Base-by-base conservation (phyloP, 768 basidiomycete species). In the Paxillus involutus region DNA sequence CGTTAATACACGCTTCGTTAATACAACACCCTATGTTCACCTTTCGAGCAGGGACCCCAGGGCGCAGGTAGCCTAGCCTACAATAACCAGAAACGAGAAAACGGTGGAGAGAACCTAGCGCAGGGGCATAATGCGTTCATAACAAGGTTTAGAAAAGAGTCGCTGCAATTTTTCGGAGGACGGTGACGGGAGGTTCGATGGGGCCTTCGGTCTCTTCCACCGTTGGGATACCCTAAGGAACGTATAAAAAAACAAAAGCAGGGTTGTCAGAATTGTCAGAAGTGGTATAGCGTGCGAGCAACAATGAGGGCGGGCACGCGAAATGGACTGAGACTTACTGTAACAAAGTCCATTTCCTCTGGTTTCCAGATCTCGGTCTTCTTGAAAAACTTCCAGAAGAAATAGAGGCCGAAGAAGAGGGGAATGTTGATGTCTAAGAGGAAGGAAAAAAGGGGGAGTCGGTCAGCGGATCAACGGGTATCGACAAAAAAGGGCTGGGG, bases 271-370 rank as follows among this genome's bases (percentile, higher is more conserved):
- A 24, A 24, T 24, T 24, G 24, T 24, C 24, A 24, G 5, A 24
- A 24, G 2, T 5, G 24, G 24, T 5, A 5, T 24, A 5, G 24
- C 24, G 24, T 24, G 24, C 48, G 14, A 30, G 14, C 10, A 42
- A 6, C 32, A 11, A 32, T 32, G 32, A 32, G 33, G 33, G 33
- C 4, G 10, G 33, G 35, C 12, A 13, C 13, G 11, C 9, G 7
- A 32, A 11, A 11, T 32, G 32, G 1, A 7, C 1, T 32, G 32
- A 19, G 48, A 69, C 79, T 55, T 49, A 82, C 83, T n/a, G 85
- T 85, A 52, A 81, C 77, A 55, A 88, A 84, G 66, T 88, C 86
- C 85, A 87, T 89, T 62, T 88, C 83, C 24, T 74, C 51, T 1
- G 80, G 74, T 52, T 76, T 78, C 85, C 85, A 86, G 36, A 73